Evolutionary conservation across 805 yeast species (phyloP).

Genomic region (Suhomyces sp.): DNA sequence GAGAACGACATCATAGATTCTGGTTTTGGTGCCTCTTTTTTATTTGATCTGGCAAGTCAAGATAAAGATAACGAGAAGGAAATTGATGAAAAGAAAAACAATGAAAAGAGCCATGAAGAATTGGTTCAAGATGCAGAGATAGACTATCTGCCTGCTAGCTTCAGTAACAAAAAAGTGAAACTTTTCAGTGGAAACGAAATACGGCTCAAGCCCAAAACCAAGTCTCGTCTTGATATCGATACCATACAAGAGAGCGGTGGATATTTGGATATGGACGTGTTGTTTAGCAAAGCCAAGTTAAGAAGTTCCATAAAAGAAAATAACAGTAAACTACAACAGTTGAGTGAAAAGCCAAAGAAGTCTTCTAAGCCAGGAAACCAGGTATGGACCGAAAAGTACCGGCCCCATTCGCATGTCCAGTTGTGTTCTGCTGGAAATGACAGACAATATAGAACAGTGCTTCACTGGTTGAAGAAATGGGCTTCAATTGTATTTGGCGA

Average conservation of each 20-base stretch:
- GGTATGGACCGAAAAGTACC: constrained; percentile 41
- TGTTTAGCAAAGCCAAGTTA: constrained; percentile 13
- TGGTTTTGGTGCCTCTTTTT: constrained; percentile 1
- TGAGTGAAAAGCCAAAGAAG: background rate
- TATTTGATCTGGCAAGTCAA: background rate
- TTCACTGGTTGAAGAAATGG: constrained; percentile 44
- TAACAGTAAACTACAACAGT: background rate
- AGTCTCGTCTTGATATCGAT: background rate
- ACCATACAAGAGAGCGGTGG: background rate
- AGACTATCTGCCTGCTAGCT: background rate
- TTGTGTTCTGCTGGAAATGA: constrained; percentile 47
- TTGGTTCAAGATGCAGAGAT: background rate
- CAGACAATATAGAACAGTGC: constrained; percentile 33
- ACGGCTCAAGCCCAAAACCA: constrained; percentile 6
- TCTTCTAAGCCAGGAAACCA: background rate
- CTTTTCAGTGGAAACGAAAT: constrained; percentile 10
- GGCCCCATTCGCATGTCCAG: constrained; percentile 33
- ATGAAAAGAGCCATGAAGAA: too few species aligned
- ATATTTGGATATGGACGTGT: constrained; percentile 12
- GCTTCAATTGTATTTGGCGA: constrained; percentile 29
- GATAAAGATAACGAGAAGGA: background rate
- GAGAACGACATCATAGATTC: background rate
- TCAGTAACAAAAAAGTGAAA: constrained; percentile 8
- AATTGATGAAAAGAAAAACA: too few species aligned
- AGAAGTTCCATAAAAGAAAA: constrained; percentile 7